phyloP scores from a whole-genome alignment of 345 rosid genomes.

The Cardamine chenopodiifolia region DNA sequence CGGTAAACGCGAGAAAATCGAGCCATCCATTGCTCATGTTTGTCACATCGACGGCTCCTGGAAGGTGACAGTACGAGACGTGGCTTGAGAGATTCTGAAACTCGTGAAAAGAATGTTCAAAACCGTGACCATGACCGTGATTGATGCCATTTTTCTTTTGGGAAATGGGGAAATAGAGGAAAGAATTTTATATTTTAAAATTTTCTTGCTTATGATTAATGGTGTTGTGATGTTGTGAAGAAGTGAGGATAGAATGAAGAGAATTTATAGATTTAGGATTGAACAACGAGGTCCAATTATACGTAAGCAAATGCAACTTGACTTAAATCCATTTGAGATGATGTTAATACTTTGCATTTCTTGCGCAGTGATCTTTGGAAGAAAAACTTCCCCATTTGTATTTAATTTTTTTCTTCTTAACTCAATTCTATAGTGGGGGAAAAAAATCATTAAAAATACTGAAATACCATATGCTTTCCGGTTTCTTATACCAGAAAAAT shows the following conservation, averaged over 20 bases:
- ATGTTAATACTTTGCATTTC: conserved; percentile 29
- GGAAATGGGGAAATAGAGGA: not conserved
- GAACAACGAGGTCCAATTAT: conserved; percentile 19
- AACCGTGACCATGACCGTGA: conserved; percentile 16
- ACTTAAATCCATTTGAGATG: conserved; percentile 30
- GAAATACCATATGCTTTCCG: not conserved
- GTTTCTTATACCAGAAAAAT: not conserved
- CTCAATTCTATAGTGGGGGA: not conserved
- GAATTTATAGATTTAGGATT: conserved; percentile 39
- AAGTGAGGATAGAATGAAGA: conserved; percentile 13
- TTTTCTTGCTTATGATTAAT: conserved; percentile 13
- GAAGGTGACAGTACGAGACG: conserved; percentile 35
- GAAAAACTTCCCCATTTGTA: conserved; percentile 4
- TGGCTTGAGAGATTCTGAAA: conserved; percentile 29
- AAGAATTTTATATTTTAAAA: not conserved
- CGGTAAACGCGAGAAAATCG: conserved; percentile 37
- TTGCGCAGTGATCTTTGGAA: conserved; percentile 34
- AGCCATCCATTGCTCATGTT: conserved; percentile 46
- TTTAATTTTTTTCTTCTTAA: not conserved
- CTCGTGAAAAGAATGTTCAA: conserved; percentile 23
- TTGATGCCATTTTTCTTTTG: conserved; percentile 33
- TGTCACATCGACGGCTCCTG: conserved; percentile 13
- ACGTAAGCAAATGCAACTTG: conserved; percentile 34
- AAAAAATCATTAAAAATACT: not conserved
- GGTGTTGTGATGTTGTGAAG: conserved; percentile 22